Conservation (phyloP, 257 asterid genomes). For the Nicotiana benthamiana region DNA sequence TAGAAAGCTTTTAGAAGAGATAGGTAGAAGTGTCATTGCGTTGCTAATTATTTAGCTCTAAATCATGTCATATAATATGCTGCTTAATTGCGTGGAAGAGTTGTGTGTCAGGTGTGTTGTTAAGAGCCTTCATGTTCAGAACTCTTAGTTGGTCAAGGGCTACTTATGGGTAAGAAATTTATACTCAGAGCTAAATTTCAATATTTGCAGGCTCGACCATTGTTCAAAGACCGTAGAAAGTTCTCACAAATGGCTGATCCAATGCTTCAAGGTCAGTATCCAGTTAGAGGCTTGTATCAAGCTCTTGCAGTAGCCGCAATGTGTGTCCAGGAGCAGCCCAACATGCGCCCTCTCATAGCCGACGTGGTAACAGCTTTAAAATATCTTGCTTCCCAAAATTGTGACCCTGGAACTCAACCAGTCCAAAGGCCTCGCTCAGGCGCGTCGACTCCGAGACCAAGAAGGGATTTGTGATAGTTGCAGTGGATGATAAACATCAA, state of each 20-base stretch:
- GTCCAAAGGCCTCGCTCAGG: slow-evolving; percentile 37
- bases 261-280: slow-evolving; percentile 44
- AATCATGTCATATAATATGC: background rate
- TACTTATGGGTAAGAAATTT: background rate
- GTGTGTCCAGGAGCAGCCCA: slow-evolving; percentile 59
- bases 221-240: slow-evolving; percentile 48
- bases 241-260: slow-evolving; percentile 56
- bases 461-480: slow-evolving; percentile 25
- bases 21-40: background rate
- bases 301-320: slow-evolving; percentile 58
- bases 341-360: slow-evolving; percentile 56
- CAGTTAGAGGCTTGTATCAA: slow-evolving; percentile 39
- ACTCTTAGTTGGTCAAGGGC: background rate
- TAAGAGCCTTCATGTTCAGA: background rate
- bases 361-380: slow-evolving; percentile 59
- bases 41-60: background rate
- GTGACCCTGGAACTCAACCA: slow-evolving; percentile 39
- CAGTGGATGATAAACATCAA: background rate
- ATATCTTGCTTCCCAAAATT: slow-evolving; percentile 55
- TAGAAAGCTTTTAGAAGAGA: too few relatives aligned
- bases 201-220: slow-evolving; percentile 40
- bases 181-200: background rate
- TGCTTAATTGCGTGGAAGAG: background rate
- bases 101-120: background rate
- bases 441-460: slow-evolving; percentile 43